A percentile compares a stretch with the other conserved stretches of the same genome.
Conservation (phyloP, 1,139 yeast genomes). For the Hemisphaericaspora lyxosophila region DNA sequence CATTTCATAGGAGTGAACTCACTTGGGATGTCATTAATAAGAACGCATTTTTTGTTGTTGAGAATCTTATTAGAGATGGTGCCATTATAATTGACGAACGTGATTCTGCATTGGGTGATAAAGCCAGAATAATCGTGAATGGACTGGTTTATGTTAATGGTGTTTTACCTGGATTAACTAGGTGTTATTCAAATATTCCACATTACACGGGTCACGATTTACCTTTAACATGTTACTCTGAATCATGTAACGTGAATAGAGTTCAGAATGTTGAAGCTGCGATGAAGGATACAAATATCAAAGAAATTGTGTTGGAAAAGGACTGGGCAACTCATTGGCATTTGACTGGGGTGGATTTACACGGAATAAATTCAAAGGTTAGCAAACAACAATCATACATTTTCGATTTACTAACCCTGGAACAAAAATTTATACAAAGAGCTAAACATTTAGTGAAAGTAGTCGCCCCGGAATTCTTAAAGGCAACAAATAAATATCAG, state of each 20-base stretch:
- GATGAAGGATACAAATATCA: constrained; percentile 35
- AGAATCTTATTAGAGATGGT: constrained; percentile 43
- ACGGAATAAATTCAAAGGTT: constrained; percentile 53
- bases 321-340: constrained; percentile 84
- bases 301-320: constrained; percentile 40
- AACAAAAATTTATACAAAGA: constrained; percentile 71
- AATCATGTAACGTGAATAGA: constrained; percentile 37
- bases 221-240: constrained; percentile 37
- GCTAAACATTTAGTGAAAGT: constrained; percentile 61
- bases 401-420: constrained; percentile 73
- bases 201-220: constrained; percentile 22
- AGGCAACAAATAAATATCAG: constrained; percentile 46
- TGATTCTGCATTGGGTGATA: constrained; percentile 14
- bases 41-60: constrained; percentile 52
- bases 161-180: constrained; percentile 37
- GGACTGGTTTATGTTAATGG: constrained; percentile 30
- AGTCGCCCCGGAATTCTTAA: constrained; percentile 45
- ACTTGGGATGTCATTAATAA: constrained; percentile 58
- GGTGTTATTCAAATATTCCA: constrained; percentile 31
- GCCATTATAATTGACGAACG: constrained; percentile 35
- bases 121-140: constrained; percentile 25
- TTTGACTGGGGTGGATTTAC: constrained; percentile 55
- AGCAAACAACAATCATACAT: constrained; percentile 72
- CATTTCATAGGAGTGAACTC: constrained; percentile 50
- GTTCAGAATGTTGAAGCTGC: constrained; percentile 36